Base-by-base conservation (phyloP, 306 rosid genomes). In the Potentilla sterilis region DNA sequence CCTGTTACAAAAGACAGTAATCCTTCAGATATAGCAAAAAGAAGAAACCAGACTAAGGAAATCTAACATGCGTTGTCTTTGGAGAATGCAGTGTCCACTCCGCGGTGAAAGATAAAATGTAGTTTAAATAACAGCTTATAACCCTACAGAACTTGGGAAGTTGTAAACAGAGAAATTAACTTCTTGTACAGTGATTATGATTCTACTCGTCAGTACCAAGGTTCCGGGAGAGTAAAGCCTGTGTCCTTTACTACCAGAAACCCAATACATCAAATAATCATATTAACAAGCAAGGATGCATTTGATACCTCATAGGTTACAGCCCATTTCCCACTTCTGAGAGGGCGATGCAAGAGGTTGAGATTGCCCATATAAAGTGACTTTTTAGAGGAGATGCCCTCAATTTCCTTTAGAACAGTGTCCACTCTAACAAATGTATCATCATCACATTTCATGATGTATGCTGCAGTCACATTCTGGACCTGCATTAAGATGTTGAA, bases 311-410 rank as follows among this genome's bases (percentile, higher is more conserved):
- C 96, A 67, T 83, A 94, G 9, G 95, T 92, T 78, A 94, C 98
- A 1, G 96, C 97, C 98, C 97, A 94, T 81, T 94, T 91, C 54
- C 98, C 98, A 75, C 83, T 81, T 86, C 98, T 84, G 57, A 92
- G 88, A 80, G 98, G 98, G 32, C 97, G 95, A 78, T 94, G 98
- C 89, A 92, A 83, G 85, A 95, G 98, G 88, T 95, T 95, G 82
- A 92, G 98, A 84, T 95, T 95, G 14, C 98, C 98, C 97, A 95
- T 92, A 83, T 95, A 95, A 70, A 95, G 93, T 42, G 98, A 76
- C 83, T 77, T 92, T 76, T 85, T 62, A 5, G 48, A 69, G 44
- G 96, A 83, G 69, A 87, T 84, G 24, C 90, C 87, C 47, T 79
- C 89, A 18, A 95, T 89, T 86, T 95, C 93, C 86, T 86, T 90